Percentiles rank a stretch among this genome's conserved stretches.
Evolutionary conservation across 164 flowering plant species (phyloP).

Genomic region (Litsea cubeba): DNA sequence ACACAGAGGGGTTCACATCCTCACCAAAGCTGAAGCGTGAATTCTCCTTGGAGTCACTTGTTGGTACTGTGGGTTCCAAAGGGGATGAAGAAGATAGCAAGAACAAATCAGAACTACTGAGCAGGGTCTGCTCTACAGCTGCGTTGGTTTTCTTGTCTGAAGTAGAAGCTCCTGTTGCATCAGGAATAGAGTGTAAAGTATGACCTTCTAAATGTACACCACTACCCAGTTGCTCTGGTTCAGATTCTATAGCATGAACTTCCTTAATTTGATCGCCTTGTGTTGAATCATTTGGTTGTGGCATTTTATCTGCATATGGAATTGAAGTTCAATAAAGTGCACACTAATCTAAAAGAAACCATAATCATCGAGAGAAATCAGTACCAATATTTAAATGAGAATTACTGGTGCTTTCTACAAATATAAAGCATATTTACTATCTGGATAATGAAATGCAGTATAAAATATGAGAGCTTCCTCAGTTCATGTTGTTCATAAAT

Average conservation of each 20-base stretch:
- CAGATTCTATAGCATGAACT: slow-evolving; percentile 11
- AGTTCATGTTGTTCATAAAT: too few relatives aligned
- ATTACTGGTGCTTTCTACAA: neutral
- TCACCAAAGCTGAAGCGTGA: slow-evolving; percentile 1
- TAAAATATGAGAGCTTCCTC: too few relatives aligned
- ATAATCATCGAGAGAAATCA: neutral
- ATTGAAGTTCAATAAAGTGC: neutral
- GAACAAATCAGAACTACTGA: neutral
- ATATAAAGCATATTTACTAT: neutral
- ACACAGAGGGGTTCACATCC: slow-evolving; percentile 1
- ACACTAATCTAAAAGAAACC: neutral
- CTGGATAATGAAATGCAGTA: neutral
- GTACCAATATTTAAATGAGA: neutral
- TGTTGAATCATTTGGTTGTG: slow-evolving; percentile 5
- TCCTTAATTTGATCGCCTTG: slow-evolving; percentile 11
- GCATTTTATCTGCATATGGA: slow-evolving; percentile 13
- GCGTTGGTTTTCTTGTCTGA: slow-evolving; percentile 11
- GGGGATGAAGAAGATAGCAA: neutral
- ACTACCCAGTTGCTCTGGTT: slow-evolving; percentile 2
- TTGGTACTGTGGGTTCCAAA: slow-evolving; percentile 4
- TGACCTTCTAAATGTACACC: slow-evolving; percentile 1
- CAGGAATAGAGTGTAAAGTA: slow-evolving; percentile 5
- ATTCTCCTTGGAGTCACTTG: slow-evolving; percentile 7
- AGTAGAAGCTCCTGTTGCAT: neutral
- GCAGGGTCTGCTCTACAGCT: slow-evolving; percentile 3